Base-by-base conservation (phyloP, 2,329 filamentous ascomycete genomes). In the Colletotrichum simmondsii region DNA sequence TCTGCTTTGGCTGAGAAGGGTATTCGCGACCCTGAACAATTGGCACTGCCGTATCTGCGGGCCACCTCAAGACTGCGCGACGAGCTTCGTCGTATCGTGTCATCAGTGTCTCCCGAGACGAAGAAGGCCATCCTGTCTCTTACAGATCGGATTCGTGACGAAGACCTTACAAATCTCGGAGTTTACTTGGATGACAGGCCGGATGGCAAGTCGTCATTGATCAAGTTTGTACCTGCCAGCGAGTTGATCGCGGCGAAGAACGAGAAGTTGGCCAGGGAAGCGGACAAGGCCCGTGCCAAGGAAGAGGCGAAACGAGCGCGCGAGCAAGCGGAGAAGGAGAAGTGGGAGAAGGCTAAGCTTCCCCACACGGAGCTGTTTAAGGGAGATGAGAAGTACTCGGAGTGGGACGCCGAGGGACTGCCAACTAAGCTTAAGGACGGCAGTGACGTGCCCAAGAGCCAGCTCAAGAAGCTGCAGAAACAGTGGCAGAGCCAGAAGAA, bases 401-500 rank as follows among this genome's bases (percentile, higher is more conserved):
- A 89, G 22, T 98, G 94, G 94, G 95, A 98, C 79, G 92, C 88
- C 6, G 92, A 96, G 70, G 95, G 95, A 0, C 74, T 98, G 75
- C 95, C 96, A 2, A 93, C 89, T 0, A 94, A 92, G 83, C 90
- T 95, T 80, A 91, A 90, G 74, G 91, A 94, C 37, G 95, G 95
- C 0, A 92, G 91, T 73, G 94, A 97, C 76, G 87, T 98, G 49
- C 89, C 94, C 5, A 98, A 98, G 87, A 93, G 89, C 72, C 90
- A 91, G 79, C 79, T 85, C 63, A 98, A 98, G 88, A 95, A 94
- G 85, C 82, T 98, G 77, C 92, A 88, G 84, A 98, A 98, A 87
- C 92, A 95, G 68, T 97, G 94, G 94, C 93, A 97, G 77, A 92
- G 88, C 80, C 96, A 98, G 85, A 97, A 95, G 87, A 97, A 96